Base-by-base conservation (phyloP, 768 basidiomycete genomes). In the Agrocybe chaxingu region DNA sequence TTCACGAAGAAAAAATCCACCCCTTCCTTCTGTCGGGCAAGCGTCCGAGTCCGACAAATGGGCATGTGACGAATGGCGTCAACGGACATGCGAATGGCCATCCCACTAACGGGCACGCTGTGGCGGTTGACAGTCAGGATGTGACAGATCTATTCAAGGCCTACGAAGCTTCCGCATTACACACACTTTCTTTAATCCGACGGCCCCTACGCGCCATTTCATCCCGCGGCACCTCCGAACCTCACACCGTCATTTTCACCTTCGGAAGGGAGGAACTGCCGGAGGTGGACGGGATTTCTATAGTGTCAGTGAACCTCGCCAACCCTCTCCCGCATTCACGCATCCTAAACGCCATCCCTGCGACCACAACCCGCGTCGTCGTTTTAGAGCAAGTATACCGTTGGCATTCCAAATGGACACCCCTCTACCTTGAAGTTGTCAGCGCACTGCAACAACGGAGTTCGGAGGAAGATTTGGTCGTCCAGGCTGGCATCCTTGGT, bases 401-500 rank as follows among this genome's bases (percentile, higher is more conserved):
- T 56, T 90, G 87, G 80, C 76, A 79, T n/a, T 84, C 82, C 35
- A 90, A 90, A 66, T 95, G 89, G 88, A 85, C 89, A 1, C 89
- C 92, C 0, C 69, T 96, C 3, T 96, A 88, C 66, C 79, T 97
- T 45, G 92, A 95, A 32, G 72, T 93, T 19, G 77, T 89, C 42
- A 77, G 76, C 48, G 84, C 85, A 10, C 66, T 94, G 32, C 91
- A 92, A 55, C 73, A 80, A 39, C 75, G 75, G 41, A 74, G 77
- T 29, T 51, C 68, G 0, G 73, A 77, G 13, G 65, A 70, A 30
- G 73, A 77, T 7, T 78, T 87, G 4, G 53, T 70, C 8, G 74
- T 94, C 38, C 78, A 83, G 48, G 83, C 79, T 45, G 84, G 83
- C 24, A 70, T 79, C 39, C 74, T 94, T 32, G 87, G 86, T 10